Evolutionary conservation across 805 yeast species (phyloP).

Genomic region (Barnettozyma siamensis): DNA sequence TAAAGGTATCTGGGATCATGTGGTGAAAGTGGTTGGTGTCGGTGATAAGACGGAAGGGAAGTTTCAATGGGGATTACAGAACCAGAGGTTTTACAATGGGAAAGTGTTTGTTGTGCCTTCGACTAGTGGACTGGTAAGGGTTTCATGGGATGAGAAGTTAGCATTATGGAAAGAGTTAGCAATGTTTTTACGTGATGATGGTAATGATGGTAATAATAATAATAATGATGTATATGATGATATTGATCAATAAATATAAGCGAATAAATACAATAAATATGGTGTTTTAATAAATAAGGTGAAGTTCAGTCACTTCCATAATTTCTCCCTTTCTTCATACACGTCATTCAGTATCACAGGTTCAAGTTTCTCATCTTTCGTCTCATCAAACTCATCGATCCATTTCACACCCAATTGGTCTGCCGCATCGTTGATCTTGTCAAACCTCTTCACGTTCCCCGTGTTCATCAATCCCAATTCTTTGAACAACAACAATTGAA

Average conservation of each 20-base stretch:
- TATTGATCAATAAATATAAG: neutral
- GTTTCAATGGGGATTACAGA: constrained; percentile 52
- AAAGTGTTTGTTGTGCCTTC: constrained; percentile 58
- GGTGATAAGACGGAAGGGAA: constrained; percentile 25
- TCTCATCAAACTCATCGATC: constrained; percentile 4
- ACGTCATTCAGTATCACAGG: constrained; percentile 10
- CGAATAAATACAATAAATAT: neutral
- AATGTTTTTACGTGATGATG: neutral
- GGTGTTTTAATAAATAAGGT: constrained; percentile 1
- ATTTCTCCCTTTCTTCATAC: constrained; percentile 12
- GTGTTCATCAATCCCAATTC: constrained; percentile 14
- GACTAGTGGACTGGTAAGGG: constrained; percentile 66
- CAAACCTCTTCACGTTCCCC: constrained; percentile 6
- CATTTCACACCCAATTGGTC: constrained; percentile 16
- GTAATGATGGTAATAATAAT: neutral
- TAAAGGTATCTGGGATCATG: constrained; percentile 67
- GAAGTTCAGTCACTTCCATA: constrained; percentile 12
- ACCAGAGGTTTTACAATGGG: constrained; percentile 11
- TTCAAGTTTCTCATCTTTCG: constrained; percentile 3
- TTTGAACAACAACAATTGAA: constrained; percentile 15
- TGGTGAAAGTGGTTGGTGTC: constrained; percentile 31
- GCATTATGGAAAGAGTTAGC: constrained; percentile 41
- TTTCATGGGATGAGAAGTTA: constrained; percentile 40
- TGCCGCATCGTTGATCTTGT: constrained; percentile 12
- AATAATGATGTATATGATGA: neutral